phyloP scores from a whole-genome alignment of 768 basidiomycete genomes.

The Trametes maxima region DNA sequence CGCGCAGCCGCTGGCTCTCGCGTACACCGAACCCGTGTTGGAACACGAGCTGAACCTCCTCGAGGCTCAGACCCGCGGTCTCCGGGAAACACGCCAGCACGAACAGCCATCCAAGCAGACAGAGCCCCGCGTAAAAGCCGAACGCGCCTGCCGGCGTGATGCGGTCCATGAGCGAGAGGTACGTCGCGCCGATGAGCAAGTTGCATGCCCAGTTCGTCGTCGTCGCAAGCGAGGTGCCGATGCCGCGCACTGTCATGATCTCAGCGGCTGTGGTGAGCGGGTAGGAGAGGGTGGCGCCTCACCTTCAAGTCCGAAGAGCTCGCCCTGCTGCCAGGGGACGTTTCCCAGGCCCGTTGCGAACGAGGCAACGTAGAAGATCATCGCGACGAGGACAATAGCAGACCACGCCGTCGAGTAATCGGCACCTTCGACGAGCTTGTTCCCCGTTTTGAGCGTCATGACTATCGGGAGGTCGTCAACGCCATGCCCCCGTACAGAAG shows the following conservation, averaged over 20 bases:
- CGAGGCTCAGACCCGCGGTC: slow-evolving; percentile 72
- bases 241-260: slow-evolving; percentile 61
- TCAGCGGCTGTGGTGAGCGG: not conserved
- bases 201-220: slow-evolving; percentile 81
- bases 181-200: slow-evolving; percentile 77
- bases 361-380: slow-evolving; percentile 82
- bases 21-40: slow-evolving; percentile 63
- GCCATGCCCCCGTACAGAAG: not conserved
- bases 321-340: slow-evolving; percentile 88
- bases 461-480: slow-evolving; percentile 36
- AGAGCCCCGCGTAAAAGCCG: slow-evolving; percentile 75
- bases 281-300: slow-evolving; percentile 13
- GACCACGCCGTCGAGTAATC: slow-evolving; percentile 66
- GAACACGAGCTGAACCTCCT: slow-evolving; percentile 68
- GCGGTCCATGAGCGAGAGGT: slow-evolving; percentile 72
- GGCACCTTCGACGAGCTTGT: slow-evolving; percentile 58
- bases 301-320: slow-evolving; percentile 82
- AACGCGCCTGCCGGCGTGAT: slow-evolving; percentile 79
- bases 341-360: slow-evolving; percentile 82
- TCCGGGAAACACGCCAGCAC: slow-evolving; percentile 75
- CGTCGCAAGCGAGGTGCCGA: slow-evolving; percentile 74
- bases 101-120: slow-evolving; percentile 70
- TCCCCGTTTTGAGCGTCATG: slow-evolving; percentile 62
- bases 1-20: slow-evolving; percentile 54
- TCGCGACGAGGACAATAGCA: slow-evolving; percentile 65